phyloP scores from a whole-genome alignment of 78 protist species.

The Tieghemostelium lacteum region DNA sequence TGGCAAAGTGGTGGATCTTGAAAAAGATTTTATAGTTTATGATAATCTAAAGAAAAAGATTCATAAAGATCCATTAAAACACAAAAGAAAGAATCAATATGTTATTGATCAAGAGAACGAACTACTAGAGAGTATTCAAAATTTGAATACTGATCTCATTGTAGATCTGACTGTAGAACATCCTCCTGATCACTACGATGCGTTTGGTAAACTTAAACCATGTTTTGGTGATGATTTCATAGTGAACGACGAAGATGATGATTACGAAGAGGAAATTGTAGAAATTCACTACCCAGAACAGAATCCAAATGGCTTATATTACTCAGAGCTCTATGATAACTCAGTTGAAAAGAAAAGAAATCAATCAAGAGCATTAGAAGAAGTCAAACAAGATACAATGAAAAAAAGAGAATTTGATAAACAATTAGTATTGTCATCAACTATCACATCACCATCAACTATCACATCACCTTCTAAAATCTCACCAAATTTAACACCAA shows the following conservation, averaged over 20 bases:
- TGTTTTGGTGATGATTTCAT: not conserved
- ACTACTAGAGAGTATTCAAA: too few species aligned
- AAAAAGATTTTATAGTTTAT: not conserved
- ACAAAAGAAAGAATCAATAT: not conserved
- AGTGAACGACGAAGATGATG: not conserved
- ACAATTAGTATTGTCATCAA: too few species aligned
- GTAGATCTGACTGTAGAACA: not conserved
- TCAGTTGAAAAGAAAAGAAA: too few species aligned
- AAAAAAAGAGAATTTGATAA: too few species aligned
- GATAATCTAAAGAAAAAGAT: not conserved
- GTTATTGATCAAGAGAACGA: not conserved
- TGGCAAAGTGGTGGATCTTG: not conserved
- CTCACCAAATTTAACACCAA: not conserved
- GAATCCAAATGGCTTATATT: too few species aligned
- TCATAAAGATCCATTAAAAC: not conserved
- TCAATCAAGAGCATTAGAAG: too few species aligned
- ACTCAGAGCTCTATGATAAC: too few species aligned
- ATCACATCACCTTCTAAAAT: too few species aligned
- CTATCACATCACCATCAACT: too few species aligned
- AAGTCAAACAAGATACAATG: too few species aligned
- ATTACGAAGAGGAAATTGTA: not conserved
- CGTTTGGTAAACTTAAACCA: not conserved
- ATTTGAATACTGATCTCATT: too few species aligned
- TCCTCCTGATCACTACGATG: constrained; percentile 18
- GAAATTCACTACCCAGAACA: too few species aligned